A percentile compares a stretch with the other conserved stretches of the same genome.
Evolutionary conservation across 345 rosid species (phyloP).

Genomic region (Xanthoceras sorbifolium): DNA sequence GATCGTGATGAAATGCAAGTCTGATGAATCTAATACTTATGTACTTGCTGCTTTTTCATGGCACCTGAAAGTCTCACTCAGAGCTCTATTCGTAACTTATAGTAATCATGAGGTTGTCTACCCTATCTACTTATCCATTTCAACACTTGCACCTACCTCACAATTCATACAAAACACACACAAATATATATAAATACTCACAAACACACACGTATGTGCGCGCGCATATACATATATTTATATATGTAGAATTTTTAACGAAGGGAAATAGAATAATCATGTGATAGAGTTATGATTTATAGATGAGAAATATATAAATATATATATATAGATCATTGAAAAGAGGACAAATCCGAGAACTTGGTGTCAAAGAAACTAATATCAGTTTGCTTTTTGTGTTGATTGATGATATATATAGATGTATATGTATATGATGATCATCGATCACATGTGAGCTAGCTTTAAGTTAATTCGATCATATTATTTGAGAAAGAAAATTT

Average conservation of each 20-base stretch:
- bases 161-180: neutral
- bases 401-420: no score
- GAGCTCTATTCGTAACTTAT: neutral
- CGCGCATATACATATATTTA: no score
- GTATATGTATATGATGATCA: neutral
- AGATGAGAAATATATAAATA: neutral
- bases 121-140: neutral
- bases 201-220: neutral
- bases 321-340: no score
- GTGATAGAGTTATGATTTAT: neutral
- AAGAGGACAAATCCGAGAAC: neutral
- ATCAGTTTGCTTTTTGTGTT: neutral
- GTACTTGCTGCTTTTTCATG: neutral
- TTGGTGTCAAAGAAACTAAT: neutral
- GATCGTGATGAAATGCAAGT: neutral
- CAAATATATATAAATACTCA: neutral
- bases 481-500: neutral
- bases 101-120: neutral
- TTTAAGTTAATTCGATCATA: neutral
- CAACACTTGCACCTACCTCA: neutral
- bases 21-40: neutral
- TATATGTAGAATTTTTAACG: no score
- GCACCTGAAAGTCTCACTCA: conserved; percentile 11
- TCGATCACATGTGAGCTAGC: neutral
- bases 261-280: no score